A percentile compares a stretch with the other conserved stretches of the same genome.
phyloP scores from a whole-genome alignment of 768 basidiomycete genomes.

The Rhodocollybia butyracea region DNA sequence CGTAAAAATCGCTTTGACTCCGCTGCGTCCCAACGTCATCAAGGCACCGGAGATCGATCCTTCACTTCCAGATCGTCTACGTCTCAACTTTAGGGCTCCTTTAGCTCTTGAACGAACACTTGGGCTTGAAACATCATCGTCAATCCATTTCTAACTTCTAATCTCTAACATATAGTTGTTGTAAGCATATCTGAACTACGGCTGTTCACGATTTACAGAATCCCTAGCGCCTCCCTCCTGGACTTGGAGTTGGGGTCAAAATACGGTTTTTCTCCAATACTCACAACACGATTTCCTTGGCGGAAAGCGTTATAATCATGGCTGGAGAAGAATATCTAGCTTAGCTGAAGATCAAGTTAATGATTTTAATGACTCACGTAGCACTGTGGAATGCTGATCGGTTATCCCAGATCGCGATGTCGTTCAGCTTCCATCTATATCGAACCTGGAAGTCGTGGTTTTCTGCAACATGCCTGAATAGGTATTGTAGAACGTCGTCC shows the following conservation, averaged over 20 bases:
- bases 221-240: conserved; percentile 7
- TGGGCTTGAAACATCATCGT: too few relatives aligned
- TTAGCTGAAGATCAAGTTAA: background rate
- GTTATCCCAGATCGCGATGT: conserved; percentile 64
- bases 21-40: too few relatives aligned
- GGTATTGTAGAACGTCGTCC: conserved; percentile 43
- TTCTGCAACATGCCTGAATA: conserved; percentile 47
- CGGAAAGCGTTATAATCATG: conserved; percentile 33
- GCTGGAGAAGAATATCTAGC: conserved; percentile 14
- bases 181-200: too few relatives aligned
- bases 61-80: too few relatives aligned
- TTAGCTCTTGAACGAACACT: too few relatives aligned
- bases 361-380: conserved; percentile 26
- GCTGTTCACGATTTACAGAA: background rate
- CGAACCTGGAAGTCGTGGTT: conserved; percentile 60
- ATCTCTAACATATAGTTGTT: too few relatives aligned
- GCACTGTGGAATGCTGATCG: conserved; percentile 46
- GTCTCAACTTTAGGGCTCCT: too few relatives aligned
- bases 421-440: conserved; percentile 49
- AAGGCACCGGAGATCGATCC: too few relatives aligned
- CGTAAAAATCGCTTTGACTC: too few relatives aligned
- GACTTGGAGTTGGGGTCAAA: conserved; percentile 34
- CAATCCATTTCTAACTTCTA: too few relatives aligned
- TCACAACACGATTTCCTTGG: conserved; percentile 50
- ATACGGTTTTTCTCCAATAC: conserved; percentile 51